Evolutionary conservation across 345 rosid species (phyloP).

Genomic region (Acer campestre): DNA sequence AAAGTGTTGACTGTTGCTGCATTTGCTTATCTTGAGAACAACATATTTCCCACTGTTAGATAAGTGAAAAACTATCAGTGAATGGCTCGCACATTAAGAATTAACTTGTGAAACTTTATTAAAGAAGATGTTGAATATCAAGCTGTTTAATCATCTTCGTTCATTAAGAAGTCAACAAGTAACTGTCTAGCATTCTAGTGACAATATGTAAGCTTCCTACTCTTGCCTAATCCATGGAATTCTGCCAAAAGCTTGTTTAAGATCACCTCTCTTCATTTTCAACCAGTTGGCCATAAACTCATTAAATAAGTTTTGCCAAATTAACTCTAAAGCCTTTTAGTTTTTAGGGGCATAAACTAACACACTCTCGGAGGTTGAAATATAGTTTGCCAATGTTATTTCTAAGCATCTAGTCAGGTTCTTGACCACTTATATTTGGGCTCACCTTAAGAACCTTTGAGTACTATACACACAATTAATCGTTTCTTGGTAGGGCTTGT

Average conservation of each 20-base stretch:
- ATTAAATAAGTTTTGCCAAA: too few relatives aligned
- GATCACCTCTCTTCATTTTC: not conserved
- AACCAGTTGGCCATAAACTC: not conserved
- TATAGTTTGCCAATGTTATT: not conserved
- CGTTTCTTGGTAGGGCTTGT: not conserved
- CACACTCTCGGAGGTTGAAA: not conserved
- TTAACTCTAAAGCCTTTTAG: not conserved
- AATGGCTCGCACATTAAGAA: too few relatives aligned
- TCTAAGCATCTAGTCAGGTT: not conserved
- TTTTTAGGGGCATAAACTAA: not conserved
- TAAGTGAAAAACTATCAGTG: too few relatives aligned
- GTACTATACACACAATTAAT: not conserved
- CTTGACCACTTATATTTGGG: not conserved
- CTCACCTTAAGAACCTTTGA: not conserved
- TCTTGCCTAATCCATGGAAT: not conserved
- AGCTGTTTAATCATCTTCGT: not conserved
- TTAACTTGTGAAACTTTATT: too few relatives aligned
- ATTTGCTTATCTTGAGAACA: too few relatives aligned
- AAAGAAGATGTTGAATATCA: not conserved
- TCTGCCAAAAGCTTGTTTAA: too few relatives aligned
- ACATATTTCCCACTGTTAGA: too few relatives aligned
- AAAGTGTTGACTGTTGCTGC: not conserved
- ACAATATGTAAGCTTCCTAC: not conserved
- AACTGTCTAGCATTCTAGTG: not conserved
- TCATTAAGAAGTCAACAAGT: not conserved